Evolutionary conservation across 2,329 filamentous ascomycete species (phyloP), one percentile per base, ranked within the genome.

Genomic region (Leptographium radiaticola): DNA sequence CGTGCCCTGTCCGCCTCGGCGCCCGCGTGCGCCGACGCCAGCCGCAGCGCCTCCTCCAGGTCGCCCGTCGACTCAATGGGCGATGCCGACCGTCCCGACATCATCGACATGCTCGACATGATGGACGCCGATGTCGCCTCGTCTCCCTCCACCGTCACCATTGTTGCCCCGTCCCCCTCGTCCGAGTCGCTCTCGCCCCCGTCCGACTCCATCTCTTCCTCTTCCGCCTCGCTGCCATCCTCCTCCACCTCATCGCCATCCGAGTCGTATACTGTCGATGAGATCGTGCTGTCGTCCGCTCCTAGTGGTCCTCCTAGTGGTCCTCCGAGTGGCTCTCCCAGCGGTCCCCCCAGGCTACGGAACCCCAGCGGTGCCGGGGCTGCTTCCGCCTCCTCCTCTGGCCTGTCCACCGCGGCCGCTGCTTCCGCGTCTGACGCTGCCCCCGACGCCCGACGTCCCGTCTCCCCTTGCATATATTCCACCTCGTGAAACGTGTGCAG

Each of bases 401-500:
- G 39, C 48, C 18, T 11, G 12, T 11, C 48, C 12, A 6, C 20
- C 11, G 20, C 34, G 6, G 18, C n/a, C 11, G 12, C 20, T 16
- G 71, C 25, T 60, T 7, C 57, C 1, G 67, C 60, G n/a, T 63
- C 63, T 2, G 64, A 63, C 1, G 65, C 72, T 34, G 77, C 66
- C 15, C 78, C 80, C 4, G 89, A 93, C 52, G 83, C 81, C 58
- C 87, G 79, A 60, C 88, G 75, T 13, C 86, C 87, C 1, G 89
- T 94, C 20, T 88, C 88, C 65, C 96, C 90, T 63, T 90, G 89
- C 65, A 83, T 78, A 58, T 90, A 86, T 64, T 97, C 91, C 46
- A 96, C 81, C 54, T 93, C 90, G 64, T 97, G 90, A 77, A 95
- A 97, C 0, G 93, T 98, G 66, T 98, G 93, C 39, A 98, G 76